These are phyloP conservation scores for Penicillium pulvis DNA, from an alignment of 495 filamentous ascomycete genomes.

Conservation along the genomic window DNA sequence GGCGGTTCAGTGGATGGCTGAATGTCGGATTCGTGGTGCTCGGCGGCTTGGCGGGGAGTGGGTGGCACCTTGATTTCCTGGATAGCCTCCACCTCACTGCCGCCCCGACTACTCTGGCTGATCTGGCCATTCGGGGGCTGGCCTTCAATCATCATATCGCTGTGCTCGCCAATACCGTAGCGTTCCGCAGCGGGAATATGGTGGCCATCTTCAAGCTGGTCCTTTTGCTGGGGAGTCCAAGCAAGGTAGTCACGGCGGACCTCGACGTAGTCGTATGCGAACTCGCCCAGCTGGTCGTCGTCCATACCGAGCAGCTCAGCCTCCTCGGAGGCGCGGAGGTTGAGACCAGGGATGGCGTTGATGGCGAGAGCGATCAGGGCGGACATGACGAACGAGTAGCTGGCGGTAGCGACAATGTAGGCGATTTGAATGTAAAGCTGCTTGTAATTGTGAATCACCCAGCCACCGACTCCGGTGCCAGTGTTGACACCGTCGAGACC, in stretches of 20 bases:
- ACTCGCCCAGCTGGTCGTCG: conserved; percentile 97
- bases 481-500: conserved; percentile 93
- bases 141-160: conserved; percentile 59
- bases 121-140: conserved; percentile 52
- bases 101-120: conserved; percentile 43
- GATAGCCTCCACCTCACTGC: conserved; percentile 38
- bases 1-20: conserved; percentile 18
- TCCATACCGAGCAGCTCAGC: conserved; percentile 99
- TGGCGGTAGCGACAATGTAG: conserved; percentile 74
- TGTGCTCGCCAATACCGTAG: conserved; percentile 82
- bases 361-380: conserved; percentile 80
- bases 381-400: conserved; percentile 83
- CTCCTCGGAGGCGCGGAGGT: conserved; percentile 90
- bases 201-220: conserved; percentile 62
- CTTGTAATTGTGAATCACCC: conserved; percentile 83
- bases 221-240: conserved; percentile 85
- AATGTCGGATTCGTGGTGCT: conserved; percentile 32
- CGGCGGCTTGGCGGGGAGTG: conserved; percentile 38
- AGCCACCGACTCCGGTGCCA: conserved; percentile 71
- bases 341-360: conserved; percentile 84
- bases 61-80: conserved; percentile 42
- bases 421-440: conserved; percentile 92
- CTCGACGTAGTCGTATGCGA: conserved; percentile 99
- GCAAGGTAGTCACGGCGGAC: conserved; percentile 96
- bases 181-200: conserved; percentile 67